A percentile compares a stretch with the other conserved stretches of the same genome.
Conservation (phyloP, 1,139 yeast genomes). For the Neolecta irregularis region DNA sequence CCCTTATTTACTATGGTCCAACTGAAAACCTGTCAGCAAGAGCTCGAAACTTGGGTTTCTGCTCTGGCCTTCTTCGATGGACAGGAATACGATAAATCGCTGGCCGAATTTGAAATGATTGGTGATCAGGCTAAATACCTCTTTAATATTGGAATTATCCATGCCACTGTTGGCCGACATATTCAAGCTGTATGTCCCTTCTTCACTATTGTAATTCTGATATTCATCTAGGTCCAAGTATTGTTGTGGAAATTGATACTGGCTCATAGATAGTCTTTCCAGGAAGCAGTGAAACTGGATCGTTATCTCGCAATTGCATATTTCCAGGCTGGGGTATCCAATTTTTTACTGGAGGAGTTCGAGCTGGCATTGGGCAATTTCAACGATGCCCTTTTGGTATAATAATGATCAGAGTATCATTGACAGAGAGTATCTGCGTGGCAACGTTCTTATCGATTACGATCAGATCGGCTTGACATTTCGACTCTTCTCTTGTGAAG, state of each 20-base stretch:
- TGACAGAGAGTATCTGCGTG: slow-evolving; percentile 17
- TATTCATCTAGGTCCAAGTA: no score
- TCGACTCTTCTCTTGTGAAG: slow-evolving; percentile 18
- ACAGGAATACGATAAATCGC: slow-evolving; percentile 7
- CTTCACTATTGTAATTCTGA: no score
- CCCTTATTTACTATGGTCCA: no score
- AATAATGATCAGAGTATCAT: no score
- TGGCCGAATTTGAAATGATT: slow-evolving; percentile 6
- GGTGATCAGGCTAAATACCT: slow-evolving; percentile 11
- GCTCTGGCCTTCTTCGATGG: slow-evolving; percentile 8
- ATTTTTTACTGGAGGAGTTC: slow-evolving; percentile 17
- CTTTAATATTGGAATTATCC: slow-evolving; percentile 16
- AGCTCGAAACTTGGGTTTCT: slow-evolving; percentile 6
- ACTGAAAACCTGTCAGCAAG: slow-evolving; percentile 3
- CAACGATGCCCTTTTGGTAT: slow-evolving; percentile 17
- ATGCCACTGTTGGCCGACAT: slow-evolving; percentile 15
- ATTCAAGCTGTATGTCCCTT: slow-evolving; percentile 11
- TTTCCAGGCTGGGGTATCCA: slow-evolving; percentile 19
- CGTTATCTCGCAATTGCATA: slow-evolving; percentile 18
- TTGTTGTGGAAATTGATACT: no score
- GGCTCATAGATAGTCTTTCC: no score
- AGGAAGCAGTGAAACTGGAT: slow-evolving; percentile 15
- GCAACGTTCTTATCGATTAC: slow-evolving; percentile 18
- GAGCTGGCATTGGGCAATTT: slow-evolving; percentile 17
- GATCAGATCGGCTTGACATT: slow-evolving; percentile 18